phyloP scores from a whole-genome alignment of 2,329 filamentous ascomycete genomes.

The Dryadomyces quercus-mongolicae region DNA sequence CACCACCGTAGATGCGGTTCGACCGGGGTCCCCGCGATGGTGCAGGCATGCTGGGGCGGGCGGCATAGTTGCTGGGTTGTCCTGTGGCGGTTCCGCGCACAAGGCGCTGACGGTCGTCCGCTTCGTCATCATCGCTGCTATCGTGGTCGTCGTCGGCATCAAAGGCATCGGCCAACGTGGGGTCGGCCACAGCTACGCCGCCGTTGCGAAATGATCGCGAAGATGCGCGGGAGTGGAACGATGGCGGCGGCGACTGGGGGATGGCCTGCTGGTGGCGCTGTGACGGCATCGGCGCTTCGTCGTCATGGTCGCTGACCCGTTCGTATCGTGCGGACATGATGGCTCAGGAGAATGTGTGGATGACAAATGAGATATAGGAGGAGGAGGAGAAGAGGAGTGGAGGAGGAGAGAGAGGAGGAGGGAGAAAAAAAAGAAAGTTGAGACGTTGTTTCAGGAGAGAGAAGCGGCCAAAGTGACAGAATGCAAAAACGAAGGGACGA shows the following conservation, averaged over 20 bases:
- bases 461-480: neutral
- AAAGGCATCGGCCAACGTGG: conserved; percentile 86
- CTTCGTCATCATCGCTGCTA: conserved; percentile 73
- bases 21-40: conserved; percentile 4
- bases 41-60: no score
- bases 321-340: neutral
- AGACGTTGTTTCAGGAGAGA: neutral
- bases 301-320: conserved; percentile 48
- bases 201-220: conserved; percentile 28
- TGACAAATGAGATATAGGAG: no score
- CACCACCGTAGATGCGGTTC: conserved; percentile 54
- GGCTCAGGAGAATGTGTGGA: neutral
- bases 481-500: neutral
- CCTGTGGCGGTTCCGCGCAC: conserved; percentile 39
- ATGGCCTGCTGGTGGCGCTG: conserved; percentile 19
- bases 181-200: conserved; percentile 41
- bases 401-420: conserved; percentile 10
- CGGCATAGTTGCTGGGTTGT: neutral
- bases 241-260: conserved; percentile 59
- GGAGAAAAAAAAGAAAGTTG: neutral
- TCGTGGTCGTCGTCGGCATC: conserved; percentile 74
- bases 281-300: conserved; percentile 26
- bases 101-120: conserved; percentile 74
- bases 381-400: neutral
- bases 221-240: conserved; percentile 76